Evolutionary conservation across 1,284 basidiomycete genomes (phyloP).

Genomic region (Cystobasidiaceae sp.): DNA sequence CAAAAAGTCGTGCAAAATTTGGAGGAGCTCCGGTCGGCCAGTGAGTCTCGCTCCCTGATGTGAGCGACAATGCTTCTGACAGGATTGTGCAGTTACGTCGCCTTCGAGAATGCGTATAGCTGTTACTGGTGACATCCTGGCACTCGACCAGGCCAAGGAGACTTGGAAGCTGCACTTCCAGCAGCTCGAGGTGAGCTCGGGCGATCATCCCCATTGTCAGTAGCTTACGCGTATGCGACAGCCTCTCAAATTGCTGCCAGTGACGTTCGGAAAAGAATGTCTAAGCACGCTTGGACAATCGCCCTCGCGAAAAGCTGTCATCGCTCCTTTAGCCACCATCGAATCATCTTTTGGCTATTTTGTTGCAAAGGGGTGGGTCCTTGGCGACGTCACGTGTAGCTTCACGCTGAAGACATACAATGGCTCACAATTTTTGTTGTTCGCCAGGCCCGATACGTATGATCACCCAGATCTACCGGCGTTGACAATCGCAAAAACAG

Average conservation of each 20-base stretch:
- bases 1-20: slow-evolving; percentile 66
- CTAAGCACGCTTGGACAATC: slow-evolving; percentile 69
- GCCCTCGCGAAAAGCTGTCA: slow-evolving; percentile 71
- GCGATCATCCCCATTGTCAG: neutral
- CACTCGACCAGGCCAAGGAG: slow-evolving; percentile 64
- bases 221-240: slow-evolving; percentile 44
- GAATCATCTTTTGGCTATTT: slow-evolving; percentile 87
- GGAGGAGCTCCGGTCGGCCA: slow-evolving; percentile 61
- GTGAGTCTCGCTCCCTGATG: too few relatives aligned
- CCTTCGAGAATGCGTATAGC: slow-evolving; percentile 79
- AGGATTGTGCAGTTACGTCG: slow-evolving; percentile 61
- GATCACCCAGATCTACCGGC: slow-evolving; percentile 78
- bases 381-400: slow-evolving; percentile 1
- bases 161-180: slow-evolving; percentile 68
- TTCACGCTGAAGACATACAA: neutral
- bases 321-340: slow-evolving; percentile 86
- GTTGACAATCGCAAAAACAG: slow-evolving; percentile 74
- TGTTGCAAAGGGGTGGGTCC: slow-evolving; percentile 59
- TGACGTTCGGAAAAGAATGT: slow-evolving; percentile 64
- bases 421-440: too few relatives aligned
- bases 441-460: slow-evolving; percentile 59
- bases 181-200: slow-evolving; percentile 57
- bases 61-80: too few relatives aligned
- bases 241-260: slow-evolving; percentile 58
- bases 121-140: slow-evolving; percentile 76